phyloP scores from a whole-genome alignment of 345 rosid genomes.

The Brassica incana region DNA sequence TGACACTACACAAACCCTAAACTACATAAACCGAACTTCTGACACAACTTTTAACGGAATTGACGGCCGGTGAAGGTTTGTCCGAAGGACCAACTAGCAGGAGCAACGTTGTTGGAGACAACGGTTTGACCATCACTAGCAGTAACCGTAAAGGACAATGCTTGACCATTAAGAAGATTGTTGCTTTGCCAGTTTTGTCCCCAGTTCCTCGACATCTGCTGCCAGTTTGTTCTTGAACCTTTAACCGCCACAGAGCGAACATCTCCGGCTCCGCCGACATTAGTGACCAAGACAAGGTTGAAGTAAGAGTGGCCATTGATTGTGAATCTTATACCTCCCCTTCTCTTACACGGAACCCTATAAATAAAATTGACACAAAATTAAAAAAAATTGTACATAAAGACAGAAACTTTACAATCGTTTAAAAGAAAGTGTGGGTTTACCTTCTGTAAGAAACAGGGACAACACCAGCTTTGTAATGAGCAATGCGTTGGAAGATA shows the following conservation, averaged over 20 bases:
- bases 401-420: not conserved
- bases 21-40: conserved; percentile 4
- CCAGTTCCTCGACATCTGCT: conserved; percentile 61
- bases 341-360: conserved; percentile 61
- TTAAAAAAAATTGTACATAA: not conserved
- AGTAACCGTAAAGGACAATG: conserved; percentile 53
- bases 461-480: conserved; percentile 59
- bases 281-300: conserved; percentile 57
- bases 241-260: conserved; percentile 44
- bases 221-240: conserved; percentile 57
- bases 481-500: conserved; percentile 56
- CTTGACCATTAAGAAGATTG: conserved; percentile 47
- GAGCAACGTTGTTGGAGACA: conserved; percentile 46
- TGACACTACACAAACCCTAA: conserved; percentile 30
- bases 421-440: too few species aligned
- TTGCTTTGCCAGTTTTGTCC: conserved; percentile 70
- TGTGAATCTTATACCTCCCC: conserved; percentile 58
- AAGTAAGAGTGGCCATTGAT: conserved; percentile 61
- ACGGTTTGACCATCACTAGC: conserved; percentile 49
- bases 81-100: conserved; percentile 55
- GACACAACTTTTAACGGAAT: conserved; percentile 29
- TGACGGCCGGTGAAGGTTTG: conserved; percentile 54
- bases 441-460: conserved; percentile 67
- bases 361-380: not conserved
- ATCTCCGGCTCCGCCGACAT: conserved; percentile 47